Conservation (phyloP, 441 rosid species). For the Populus hybrid region DNA sequence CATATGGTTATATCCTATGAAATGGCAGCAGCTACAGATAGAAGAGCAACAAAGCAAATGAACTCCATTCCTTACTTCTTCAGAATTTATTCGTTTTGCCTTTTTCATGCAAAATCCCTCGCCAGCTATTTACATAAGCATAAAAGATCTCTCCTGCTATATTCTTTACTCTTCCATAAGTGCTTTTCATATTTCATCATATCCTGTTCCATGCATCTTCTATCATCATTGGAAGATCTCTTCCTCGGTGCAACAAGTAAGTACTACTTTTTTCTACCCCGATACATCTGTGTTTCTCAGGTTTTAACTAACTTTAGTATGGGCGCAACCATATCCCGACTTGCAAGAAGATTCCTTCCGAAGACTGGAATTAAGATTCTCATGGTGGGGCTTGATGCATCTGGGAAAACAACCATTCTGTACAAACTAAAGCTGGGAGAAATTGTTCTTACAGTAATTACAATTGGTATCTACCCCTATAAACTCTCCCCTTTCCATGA, state of each 20-base stretch:
- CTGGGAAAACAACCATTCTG: constrained; percentile 74
- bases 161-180: constrained; percentile 1
- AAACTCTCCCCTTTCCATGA: neutral
- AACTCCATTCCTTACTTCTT: constrained; percentile 20
- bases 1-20: neutral
- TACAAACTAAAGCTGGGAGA: constrained; percentile 74
- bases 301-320: constrained; percentile 20
- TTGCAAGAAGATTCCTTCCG: constrained; percentile 45
- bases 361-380: constrained; percentile 42
- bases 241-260: neutral
- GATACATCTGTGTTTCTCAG: constrained; percentile 2
- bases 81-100: constrained; percentile 27
- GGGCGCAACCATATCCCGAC: constrained; percentile 45
- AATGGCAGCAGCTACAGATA: constrained; percentile 1
- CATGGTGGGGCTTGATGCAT: constrained; percentile 79
- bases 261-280: neutral
- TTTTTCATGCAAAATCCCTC: constrained; percentile 16
- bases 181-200: neutral
- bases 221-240: neutral
- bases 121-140: constrained; percentile 14
- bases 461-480: constrained; percentile 42
- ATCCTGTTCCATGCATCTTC: neutral
- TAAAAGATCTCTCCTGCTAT: constrained; percentile 11
- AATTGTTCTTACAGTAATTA: constrained; percentile 50
- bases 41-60: neutral